These are phyloP conservation scores for Irpex lacteus DNA, from an alignment of 1,284 basidiomycete genomes.

Conservation along the genomic window DNA sequence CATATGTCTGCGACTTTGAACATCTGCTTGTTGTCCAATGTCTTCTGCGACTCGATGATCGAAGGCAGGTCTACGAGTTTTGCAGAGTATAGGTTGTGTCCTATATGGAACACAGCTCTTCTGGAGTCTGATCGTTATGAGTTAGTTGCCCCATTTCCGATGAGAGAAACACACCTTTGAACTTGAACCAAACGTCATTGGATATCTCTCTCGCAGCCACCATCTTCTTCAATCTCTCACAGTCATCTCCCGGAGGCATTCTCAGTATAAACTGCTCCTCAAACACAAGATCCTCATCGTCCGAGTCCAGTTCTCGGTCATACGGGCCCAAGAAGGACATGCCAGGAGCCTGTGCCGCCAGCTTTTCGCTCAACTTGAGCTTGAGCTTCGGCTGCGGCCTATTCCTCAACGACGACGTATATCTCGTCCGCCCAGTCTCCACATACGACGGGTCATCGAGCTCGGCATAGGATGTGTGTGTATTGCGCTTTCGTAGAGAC, in stretches of 20 bases:
- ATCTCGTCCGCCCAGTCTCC: conserved; percentile 35
- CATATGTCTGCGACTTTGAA: conserved; percentile 99
- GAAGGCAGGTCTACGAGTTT: conserved; percentile 97
- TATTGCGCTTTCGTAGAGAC: conserved; percentile 24
- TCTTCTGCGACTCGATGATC: conserved; percentile 96
- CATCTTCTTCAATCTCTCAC: conserved; percentile 77
- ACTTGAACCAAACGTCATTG: conserved; percentile 96
- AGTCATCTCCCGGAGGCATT: conserved; percentile 84
- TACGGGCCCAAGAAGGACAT: conserved; percentile 85
- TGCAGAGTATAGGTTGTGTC: conserved; percentile 78
- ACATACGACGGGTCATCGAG: conserved; percentile 18
- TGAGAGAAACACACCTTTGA: conserved; percentile 69
- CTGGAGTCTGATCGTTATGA: conserved; percentile 69
- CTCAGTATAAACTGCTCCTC: conserved; percentile 97
- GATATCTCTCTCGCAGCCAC: conserved; percentile 76
- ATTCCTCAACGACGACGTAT: conserved; percentile 25
- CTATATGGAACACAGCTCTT: conserved; percentile 88
- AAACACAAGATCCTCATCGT: conserved; percentile 91
- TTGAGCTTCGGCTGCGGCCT: conserved; percentile 75
- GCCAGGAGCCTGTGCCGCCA: conserved; percentile 70
- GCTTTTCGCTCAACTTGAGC: conserved; percentile 79
- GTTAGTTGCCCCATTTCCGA: neutral
- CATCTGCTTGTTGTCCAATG: conserved; percentile 93
- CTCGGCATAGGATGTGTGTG: conserved; percentile 21
- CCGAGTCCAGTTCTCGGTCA: conserved; percentile 93